Conservation (phyloP, 2,329 filamentous ascomycete genomes). For the Aspergillus sp. region DNA sequence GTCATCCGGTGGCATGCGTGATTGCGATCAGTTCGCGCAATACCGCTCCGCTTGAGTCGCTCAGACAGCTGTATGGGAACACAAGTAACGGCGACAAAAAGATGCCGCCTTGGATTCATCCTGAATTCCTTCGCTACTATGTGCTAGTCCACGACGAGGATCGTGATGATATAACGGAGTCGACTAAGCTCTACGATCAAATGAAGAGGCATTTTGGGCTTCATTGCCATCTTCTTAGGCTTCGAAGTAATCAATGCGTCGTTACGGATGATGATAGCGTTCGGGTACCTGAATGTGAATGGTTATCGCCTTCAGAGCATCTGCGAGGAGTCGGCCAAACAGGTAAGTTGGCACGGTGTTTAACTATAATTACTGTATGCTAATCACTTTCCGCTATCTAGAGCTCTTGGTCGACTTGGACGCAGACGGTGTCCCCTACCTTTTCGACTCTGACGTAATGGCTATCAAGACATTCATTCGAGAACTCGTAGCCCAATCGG, state of each 20-base stretch:
- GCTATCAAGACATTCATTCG: conserved; percentile 84
- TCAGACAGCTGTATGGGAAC: conserved; percentile 74
- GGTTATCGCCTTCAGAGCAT: conserved; percentile 83
- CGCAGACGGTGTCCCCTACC: conserved; percentile 61
- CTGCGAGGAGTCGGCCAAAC: conserved; percentile 46
- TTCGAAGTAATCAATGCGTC: conserved; percentile 77
- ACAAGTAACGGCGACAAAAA: conserved; percentile 70
- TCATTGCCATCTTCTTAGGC: conserved; percentile 83
- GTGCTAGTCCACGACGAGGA: conserved; percentile 96
- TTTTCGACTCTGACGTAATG: conserved; percentile 87
- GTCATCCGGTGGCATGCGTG: conserved; percentile 87
- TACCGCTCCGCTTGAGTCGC: conserved; percentile 72
- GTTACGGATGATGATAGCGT: conserved; percentile 88
- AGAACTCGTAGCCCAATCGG: conserved; percentile 90
- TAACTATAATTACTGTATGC: too few species aligned
- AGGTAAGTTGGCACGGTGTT: background rate
- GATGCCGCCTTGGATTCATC: conserved; percentile 78
- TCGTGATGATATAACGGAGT: conserved; percentile 82
- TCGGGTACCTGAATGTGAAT: conserved; percentile 72
- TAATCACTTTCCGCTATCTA: conserved; percentile 10
- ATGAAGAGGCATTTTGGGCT: conserved; percentile 99
- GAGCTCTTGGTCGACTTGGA: conserved; percentile 52
- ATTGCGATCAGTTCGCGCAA: conserved; percentile 93
- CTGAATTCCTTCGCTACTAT: conserved; percentile 91
- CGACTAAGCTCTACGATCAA: conserved; percentile 85